Evolutionary conservation across 1,284 basidiomycete species (phyloP).

Genomic region (Termitomyces sp.): DNA sequence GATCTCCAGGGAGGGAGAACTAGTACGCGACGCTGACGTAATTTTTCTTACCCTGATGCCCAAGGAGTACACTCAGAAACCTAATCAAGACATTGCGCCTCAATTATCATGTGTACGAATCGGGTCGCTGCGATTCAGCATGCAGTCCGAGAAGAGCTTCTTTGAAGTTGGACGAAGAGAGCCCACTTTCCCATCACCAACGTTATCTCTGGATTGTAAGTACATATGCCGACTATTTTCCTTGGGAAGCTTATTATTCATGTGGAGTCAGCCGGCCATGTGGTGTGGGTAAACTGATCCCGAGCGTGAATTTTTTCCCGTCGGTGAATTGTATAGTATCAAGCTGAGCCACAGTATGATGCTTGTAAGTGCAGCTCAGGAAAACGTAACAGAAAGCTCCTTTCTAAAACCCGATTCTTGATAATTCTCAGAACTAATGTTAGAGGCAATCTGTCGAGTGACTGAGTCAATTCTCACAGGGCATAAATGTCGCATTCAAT

Average conservation of each 20-base stretch:
- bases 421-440: background rate
- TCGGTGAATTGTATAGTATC: background rate
- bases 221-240: background rate
- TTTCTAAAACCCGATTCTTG: background rate
- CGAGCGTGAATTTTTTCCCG: background rate
- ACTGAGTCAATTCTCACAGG: background rate
- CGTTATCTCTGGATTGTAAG: background rate
- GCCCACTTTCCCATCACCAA: background rate
- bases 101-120: background rate
- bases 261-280: slow-evolving; percentile 1
- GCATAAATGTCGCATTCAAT: background rate
- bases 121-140: no score
- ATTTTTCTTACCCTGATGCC: background rate
- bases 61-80: no score
- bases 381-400: background rate
- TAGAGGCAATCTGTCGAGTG: background rate
- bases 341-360: background rate
- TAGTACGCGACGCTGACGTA: background rate
- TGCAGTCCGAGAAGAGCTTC: no score
- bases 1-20: background rate
- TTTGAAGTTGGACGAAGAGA: no score
- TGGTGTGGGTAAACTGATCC: background rate
- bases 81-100: background rate
- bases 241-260: background rate
- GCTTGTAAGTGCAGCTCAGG: background rate